Conservation (phyloP, 495 filamentous ascomycete species). For the Hypoxylon cercidicola region DNA sequence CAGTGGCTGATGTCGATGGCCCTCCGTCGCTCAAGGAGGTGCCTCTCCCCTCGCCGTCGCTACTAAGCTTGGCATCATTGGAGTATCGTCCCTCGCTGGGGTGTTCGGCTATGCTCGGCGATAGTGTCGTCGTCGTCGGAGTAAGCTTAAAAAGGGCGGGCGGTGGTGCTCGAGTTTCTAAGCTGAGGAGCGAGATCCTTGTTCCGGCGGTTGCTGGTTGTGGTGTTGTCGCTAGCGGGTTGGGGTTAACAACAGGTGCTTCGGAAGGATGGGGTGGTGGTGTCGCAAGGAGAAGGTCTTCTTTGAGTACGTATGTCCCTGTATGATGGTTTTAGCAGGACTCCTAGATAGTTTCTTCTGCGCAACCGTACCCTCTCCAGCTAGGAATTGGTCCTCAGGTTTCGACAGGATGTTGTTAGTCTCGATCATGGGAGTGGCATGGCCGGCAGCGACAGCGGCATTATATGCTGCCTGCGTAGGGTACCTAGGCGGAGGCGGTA, state of each 20-base stretch:
- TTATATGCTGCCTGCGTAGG: conserved; percentile 73
- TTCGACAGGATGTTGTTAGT: conserved; percentile 88
- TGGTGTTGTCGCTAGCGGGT: conserved; percentile 86
- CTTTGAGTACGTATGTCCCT: conserved; percentile 90
- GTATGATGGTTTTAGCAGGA: conserved; percentile 26
- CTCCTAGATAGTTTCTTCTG: conserved; percentile 1
- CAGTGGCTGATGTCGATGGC: conserved; percentile 42
- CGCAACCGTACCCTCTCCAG: conserved; percentile 80
- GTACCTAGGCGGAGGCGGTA: conserved; percentile 87
- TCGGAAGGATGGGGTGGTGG: conserved; percentile 96
- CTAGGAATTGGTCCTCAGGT: conserved; percentile 83
- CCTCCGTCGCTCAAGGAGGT: conserved; percentile 53
- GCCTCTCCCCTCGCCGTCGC: conserved; percentile 57
- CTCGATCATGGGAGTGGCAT: conserved; percentile 79
- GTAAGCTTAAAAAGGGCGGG: conserved; percentile 62
- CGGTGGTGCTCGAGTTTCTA: conserved; percentile 69
- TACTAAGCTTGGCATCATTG: conserved; percentile 62
- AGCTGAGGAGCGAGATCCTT: conserved; percentile 79
- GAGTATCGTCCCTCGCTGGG: conserved; percentile 70
- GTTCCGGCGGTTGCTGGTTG: conserved; percentile 84
- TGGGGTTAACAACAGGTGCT: conserved; percentile 82
- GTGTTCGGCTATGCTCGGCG: conserved; percentile 67
- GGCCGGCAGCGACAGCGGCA: conserved; percentile 69
- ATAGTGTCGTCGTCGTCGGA: conserved; percentile 47
- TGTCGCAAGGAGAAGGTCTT: conserved; percentile 91